These are phyloP conservation scores for Phoma sp. DNA, from an alignment of 2,329 filamentous ascomycete genomes.

Conservation along the genomic window DNA sequence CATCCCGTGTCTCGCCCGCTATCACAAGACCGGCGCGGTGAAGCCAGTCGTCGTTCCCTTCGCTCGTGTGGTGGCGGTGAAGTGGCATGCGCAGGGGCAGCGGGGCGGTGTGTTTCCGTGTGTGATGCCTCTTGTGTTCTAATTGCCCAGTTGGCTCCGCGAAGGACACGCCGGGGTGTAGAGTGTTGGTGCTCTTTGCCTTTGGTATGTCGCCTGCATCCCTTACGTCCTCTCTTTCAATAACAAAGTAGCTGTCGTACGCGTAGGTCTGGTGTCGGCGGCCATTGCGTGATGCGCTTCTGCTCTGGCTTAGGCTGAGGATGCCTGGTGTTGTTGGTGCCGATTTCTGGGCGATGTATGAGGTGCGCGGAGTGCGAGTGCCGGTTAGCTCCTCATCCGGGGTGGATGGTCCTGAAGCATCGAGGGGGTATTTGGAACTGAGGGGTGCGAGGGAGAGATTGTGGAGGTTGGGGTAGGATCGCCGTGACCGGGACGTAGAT, in stretches of 20 bases:
- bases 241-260: conserved; percentile 45
- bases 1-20: conserved; percentile 64
- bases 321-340: conserved; percentile 59
- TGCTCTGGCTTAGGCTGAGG: conserved; percentile 51
- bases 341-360: conserved; percentile 58
- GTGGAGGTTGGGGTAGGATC: conserved; percentile 66
- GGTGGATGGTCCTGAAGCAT: conserved; percentile 49
- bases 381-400: conserved; percentile 31
- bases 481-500: conserved; percentile 49
- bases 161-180: conserved; percentile 45
- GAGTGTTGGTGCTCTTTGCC: conserved; percentile 55
- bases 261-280: conserved; percentile 39
- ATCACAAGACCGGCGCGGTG: conserved; percentile 65
- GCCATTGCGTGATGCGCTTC: conserved; percentile 47
- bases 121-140: conserved; percentile 33
- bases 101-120: conserved; percentile 41
- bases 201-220: conserved; percentile 52
- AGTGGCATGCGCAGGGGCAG: conserved; percentile 35
- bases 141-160: neutral
- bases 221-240: conserved; percentile 29
- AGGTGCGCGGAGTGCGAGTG: conserved; percentile 45
- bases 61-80: conserved; percentile 40
- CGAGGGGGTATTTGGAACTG: conserved; percentile 61
- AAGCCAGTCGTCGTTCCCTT: conserved; percentile 62
- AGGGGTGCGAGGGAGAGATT: conserved; percentile 69